Base-by-base conservation (phyloP, 352 stramenopile species). In the Globisporangium spiculum region DNA sequence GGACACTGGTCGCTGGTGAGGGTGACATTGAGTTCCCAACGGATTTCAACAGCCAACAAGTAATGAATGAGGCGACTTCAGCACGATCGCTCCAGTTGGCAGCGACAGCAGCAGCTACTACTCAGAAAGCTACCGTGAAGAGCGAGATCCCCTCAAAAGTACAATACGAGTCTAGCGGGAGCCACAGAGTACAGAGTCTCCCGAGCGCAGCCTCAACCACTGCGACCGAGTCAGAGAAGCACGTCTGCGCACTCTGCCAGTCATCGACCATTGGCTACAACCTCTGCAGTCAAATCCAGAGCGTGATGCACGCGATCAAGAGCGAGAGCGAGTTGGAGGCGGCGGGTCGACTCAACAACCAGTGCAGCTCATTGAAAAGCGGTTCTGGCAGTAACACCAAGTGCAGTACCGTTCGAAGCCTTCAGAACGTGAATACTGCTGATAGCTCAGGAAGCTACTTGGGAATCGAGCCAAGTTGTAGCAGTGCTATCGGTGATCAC, bases 191-290 rank as follows among this genome's bases (percentile, higher is more conserved):
- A 12, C 44, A 52, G 44, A 52, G 1, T 22, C 44, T 52, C 12
- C 9, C 18, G 18, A 52, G 16, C 63, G 32, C 30, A 26, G 30
- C 12, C 5, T 38, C 50, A 24, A 20, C 16, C 54, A 53, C 32
- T 50, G 46, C 20, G 30, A 30, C 8, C 34, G 14, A 56, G 27
- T 20, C 30, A 26, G 48, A 60, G 26, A 46, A 54, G 30, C 36
- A 67, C 30, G 54, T 60, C 10, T 88, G 78, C 44, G 68, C 68
- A 2, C 68, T 92, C 16, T 92, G 84, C 27, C 77, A 80, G 55
- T 89, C 84, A 7, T 78, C 81, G 0, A 89, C 75, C 22, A 80
- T 88, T 22, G 74, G 80, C 24, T 87, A 89, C 73, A 87, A 90
- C 58, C 61, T 92, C 5, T 92, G 84, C 71, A 79, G 70, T 38